Evolutionary conservation across 768 basidiomycete genomes (phyloP).

Genomic region (Pisolithus microcarpus): DNA sequence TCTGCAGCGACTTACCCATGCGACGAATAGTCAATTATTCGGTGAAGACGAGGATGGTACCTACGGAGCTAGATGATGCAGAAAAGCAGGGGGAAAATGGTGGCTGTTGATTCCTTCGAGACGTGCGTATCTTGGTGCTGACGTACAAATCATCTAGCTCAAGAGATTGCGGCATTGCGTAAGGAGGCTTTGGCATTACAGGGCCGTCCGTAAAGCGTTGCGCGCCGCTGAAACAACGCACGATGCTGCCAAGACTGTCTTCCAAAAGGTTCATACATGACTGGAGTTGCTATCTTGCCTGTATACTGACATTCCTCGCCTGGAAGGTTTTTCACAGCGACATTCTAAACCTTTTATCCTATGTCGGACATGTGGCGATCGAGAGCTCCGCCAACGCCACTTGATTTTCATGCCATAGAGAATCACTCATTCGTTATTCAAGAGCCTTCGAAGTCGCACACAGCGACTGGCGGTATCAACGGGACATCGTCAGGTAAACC

Average conservation of each 20-base stretch:
- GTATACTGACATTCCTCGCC: not conserved
- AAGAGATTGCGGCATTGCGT: slow-evolving; percentile 84
- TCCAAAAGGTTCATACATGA: slow-evolving; percentile 63
- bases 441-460: slow-evolving; percentile 13
- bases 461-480: slow-evolving; percentile 2
- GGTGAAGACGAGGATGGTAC: slow-evolving; percentile 85
- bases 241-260: slow-evolving; percentile 62
- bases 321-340: slow-evolving; percentile 81
- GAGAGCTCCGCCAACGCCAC: slow-evolving; percentile 76
- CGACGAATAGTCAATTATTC: slow-evolving; percentile 68
- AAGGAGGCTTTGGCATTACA: slow-evolving; percentile 88
- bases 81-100: slow-evolving; percentile 93
- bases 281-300: not conserved
- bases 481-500: slow-evolving; percentile 8
- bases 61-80: slow-evolving; percentile 83
- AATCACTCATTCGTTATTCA: slow-evolving; percentile 51
- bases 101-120: slow-evolving; percentile 23
- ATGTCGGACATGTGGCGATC: slow-evolving; percentile 99
- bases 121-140: not conserved
- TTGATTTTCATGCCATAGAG: slow-evolving; percentile 74
- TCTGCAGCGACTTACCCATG: not conserved
- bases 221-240: slow-evolving; percentile 32
- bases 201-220: slow-evolving; percentile 67
- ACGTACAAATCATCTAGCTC: slow-evolving; percentile 39
- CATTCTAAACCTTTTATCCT: slow-evolving; percentile 75